Conservation (phyloP, 2,329 filamentous ascomycete genomes). For the Colletotrichum sp. region DNA sequence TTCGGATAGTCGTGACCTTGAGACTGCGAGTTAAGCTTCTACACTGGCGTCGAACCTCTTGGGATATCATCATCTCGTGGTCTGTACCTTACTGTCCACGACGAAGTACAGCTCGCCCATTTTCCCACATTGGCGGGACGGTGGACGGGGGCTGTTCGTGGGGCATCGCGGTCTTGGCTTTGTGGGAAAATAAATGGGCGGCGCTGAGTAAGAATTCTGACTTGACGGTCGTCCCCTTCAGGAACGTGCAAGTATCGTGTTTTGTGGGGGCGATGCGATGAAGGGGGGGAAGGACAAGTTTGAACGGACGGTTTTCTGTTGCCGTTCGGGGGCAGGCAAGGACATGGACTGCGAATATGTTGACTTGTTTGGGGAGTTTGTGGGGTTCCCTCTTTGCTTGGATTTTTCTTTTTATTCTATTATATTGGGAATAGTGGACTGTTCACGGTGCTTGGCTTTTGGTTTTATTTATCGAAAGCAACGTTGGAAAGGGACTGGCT, state of each 20-base stretch:
- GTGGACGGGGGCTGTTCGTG: neutral
- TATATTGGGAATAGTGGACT: neutral
- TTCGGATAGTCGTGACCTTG: neutral
- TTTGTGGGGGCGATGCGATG: neutral
- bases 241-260: neutral
- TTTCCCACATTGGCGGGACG: neutral
- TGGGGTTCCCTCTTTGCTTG: neutral
- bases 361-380: neutral
- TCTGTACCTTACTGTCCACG: too few relatives aligned
- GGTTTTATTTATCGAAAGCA: neutral
- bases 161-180: neutral
- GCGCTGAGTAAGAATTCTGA: neutral
- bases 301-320: neutral
- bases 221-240: neutral
- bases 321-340: neutral
- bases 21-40: neutral
- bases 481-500: neutral
- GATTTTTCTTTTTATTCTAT: neutral
- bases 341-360: neutral
- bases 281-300: neutral
- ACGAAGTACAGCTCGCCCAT: neutral
- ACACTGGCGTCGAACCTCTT: neutral
- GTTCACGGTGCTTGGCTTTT: neutral
- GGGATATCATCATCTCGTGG: neutral
- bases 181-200: neutral